These are phyloP conservation scores for Ceratobasidium theobromae DNA, from an alignment of 1,284 basidiomycete genomes.

Conservation along the genomic window DNA sequence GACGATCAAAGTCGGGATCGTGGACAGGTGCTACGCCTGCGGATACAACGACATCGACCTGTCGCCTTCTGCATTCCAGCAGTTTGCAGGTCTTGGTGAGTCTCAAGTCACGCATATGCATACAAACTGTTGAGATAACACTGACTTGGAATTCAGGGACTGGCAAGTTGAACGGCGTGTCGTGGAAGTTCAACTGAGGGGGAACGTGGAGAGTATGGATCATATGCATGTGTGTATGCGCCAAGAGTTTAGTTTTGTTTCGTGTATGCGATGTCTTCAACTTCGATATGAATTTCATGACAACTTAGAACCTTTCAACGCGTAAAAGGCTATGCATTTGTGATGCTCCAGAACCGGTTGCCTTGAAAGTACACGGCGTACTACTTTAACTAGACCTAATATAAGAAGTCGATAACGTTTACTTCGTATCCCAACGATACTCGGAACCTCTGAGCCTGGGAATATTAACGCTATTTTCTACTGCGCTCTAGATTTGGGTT, in stretches of 20 bases:
- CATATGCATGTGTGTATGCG: background rate
- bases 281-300: too few relatives aligned
- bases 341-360: too few relatives aligned
- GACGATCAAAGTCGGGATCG: conserved; percentile 31
- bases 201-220: background rate
- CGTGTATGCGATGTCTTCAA: too few relatives aligned
- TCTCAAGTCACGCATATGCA: background rate
- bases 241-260: background rate
- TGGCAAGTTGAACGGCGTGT: conserved; percentile 26
- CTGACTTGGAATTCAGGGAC: background rate
- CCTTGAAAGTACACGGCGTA: too few relatives aligned
- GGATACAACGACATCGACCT: conserved; percentile 32
- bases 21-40: conserved; percentile 24
- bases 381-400: too few relatives aligned
- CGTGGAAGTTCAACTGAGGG: conserved; percentile 30
- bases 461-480: too few relatives aligned
- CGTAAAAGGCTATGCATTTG: too few relatives aligned
- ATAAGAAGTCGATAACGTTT: too few relatives aligned
- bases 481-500: too few relatives aligned
- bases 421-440: too few relatives aligned
- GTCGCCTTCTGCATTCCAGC: conserved; percentile 28
- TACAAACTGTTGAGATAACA: background rate
- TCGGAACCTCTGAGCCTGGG: too few relatives aligned
- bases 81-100: conserved; percentile 25
- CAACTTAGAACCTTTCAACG: too few relatives aligned